Base-by-base conservation (phyloP, 768 basidiomycete genomes). In the Lactarius sanguifluus region DNA sequence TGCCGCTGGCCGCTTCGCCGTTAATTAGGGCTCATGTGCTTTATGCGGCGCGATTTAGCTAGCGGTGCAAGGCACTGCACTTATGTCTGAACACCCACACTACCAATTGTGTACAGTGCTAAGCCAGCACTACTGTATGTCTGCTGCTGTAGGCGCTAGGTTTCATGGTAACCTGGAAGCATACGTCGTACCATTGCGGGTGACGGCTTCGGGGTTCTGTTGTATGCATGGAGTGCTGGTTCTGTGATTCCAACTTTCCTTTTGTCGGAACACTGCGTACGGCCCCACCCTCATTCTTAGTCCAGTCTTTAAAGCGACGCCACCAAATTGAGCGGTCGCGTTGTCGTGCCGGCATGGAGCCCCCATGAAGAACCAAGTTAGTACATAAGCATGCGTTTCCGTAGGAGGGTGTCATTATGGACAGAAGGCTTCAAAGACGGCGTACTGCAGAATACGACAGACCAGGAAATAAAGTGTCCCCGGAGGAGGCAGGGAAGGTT, bases 291-390 rank as follows among this genome's bases (percentile, higher is more conserved):
- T 38, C 16, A 18, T 34, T 50, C 45, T 32, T 25, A 28, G 36
- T 65, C 54, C n/a, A 34, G 25, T 38, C 50, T 25, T 52, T 34
- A 13, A 25, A 13, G 36, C 43, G 43, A 61, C 55, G 60, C 60
- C 65, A 36, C 65, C 36, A 56, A 56, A 30, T 65, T 61, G 64
- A 28, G 36, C 16, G 43, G 20, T n/a, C 50, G 47, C 12, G 23
- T 56, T 45, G 13, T 32, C 34, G 45, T 50, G 59, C 34, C 60
- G 59, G 25, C 25, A 57, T 56, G 36, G 8, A 25, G 34, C n/a
- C 13, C 25, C 34, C 15, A 1, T 16, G 45, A n/a, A 59, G 18
- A 55, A 47, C 54, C n/a, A n/a, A n/a, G n/a, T n/a, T 10, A 59
- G 18, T 55, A 56, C 54, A 65, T 55, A 43, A 60, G n/a, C 32